Evolutionary conservation across 805 yeast genomes (phyloP).

Genomic region (Spathaspora gorwiae): DNA sequence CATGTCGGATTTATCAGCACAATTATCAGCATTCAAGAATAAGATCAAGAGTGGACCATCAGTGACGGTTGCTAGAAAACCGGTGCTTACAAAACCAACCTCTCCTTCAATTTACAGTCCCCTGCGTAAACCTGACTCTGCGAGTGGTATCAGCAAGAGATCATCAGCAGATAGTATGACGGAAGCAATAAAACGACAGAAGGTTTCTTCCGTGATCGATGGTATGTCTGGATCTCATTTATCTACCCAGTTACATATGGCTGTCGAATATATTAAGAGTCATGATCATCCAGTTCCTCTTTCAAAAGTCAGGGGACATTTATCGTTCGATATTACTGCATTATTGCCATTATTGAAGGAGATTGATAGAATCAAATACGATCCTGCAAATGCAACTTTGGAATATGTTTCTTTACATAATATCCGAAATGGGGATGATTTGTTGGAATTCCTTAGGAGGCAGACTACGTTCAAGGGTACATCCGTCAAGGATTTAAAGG

Average conservation of each 20-base stretch:
- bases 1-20: slow-evolving; percentile 39
- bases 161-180: slow-evolving; percentile 18
- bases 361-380: slow-evolving; percentile 72
- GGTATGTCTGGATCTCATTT: slow-evolving; percentile 53
- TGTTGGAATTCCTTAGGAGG: slow-evolving; percentile 65
- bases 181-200: slow-evolving; percentile 35
- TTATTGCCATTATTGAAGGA: slow-evolving; percentile 68
- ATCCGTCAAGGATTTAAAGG: slow-evolving; percentile 73
- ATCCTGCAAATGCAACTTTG: slow-evolving; percentile 56
- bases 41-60: slow-evolving; percentile 43
- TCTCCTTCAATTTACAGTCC: slow-evolving; percentile 8
- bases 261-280: slow-evolving; percentile 81
- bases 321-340: slow-evolving; percentile 61
- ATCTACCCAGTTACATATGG: slow-evolving; percentile 83
- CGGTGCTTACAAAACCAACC: slow-evolving; percentile 15
- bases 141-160: slow-evolving; percentile 10
- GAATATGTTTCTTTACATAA: slow-evolving; percentile 88
- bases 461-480: slow-evolving; percentile 88
- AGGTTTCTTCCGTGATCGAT: slow-evolving; percentile 11
- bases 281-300: slow-evolving; percentile 68
- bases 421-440: slow-evolving; percentile 74
- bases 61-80: slow-evolving; percentile 29
- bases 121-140: background rate
- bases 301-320: slow-evolving; percentile 59
- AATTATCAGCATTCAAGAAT: slow-evolving; percentile 43